phyloP scores from a whole-genome alignment of 768 basidiomycete genomes.

The Mycena metata region DNA sequence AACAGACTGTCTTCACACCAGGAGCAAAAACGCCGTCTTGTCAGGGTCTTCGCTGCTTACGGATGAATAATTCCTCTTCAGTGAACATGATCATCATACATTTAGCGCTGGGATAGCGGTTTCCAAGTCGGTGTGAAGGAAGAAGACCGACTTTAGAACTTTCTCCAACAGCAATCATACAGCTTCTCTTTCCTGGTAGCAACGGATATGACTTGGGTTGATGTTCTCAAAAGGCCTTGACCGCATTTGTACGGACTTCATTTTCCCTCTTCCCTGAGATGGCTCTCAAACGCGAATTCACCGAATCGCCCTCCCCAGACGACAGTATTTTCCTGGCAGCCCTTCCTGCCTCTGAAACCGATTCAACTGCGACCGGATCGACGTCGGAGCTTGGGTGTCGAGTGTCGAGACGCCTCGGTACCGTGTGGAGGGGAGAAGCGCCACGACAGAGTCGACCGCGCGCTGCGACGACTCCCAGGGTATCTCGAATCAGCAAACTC shows the following conservation, averaged over 20 bases:
- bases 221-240: background rate
- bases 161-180: slow-evolving; percentile 21
- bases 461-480: background rate
- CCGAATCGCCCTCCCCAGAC: background rate
- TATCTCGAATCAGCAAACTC: slow-evolving; percentile 1
- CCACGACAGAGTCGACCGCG: slow-evolving; percentile 1
- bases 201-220: slow-evolving; percentile 9
- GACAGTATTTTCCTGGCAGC: background rate
- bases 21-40: too few relatives aligned
- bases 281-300: background rate
- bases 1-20: too few relatives aligned
- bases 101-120: background rate
- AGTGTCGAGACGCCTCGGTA: slow-evolving; percentile 24
- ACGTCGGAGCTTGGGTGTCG: background rate
- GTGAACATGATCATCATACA: background rate
- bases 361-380: background rate
- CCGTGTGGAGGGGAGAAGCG: slow-evolving; percentile 3
- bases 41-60: too few relatives aligned
- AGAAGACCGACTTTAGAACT: background rate
- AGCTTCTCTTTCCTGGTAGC: slow-evolving; percentile 15
- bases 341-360: background rate
- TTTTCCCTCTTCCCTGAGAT: background rate
- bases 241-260: background rate
- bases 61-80: too few relatives aligned
- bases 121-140: background rate